Evolutionary conservation across 805 yeast genomes (phyloP), one percentile per base, ranked within the genome.

Genomic region (Grigorovia yakushimaensis): DNA sequence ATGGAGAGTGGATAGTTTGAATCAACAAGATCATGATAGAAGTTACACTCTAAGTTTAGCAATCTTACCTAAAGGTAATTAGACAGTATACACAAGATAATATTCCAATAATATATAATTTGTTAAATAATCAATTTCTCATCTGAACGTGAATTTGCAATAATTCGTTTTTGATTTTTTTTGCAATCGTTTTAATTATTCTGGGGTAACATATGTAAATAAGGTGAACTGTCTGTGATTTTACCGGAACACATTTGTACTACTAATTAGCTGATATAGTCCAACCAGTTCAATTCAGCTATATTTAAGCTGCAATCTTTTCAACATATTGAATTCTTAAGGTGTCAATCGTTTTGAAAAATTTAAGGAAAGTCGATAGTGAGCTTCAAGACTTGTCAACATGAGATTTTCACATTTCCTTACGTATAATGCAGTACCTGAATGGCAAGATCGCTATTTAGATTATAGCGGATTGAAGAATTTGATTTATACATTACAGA

Each of bases 361-460:
- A n/a, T n/a, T n/a, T n/a, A n/a, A n/a, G n/a, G n/a, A n/a, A n/a
- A n/a, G n/a, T n/a, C n/a, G n/a, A n/a, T n/a, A n/a, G n/a, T n/a
- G n/a, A n/a, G n/a, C n/a, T n/a, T n/a, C n/a, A n/a, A n/a, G n/a
- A n/a, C n/a, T n/a, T n/a, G n/a, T 10, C 6, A 22, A n/a, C 9
- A 82, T 82, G 89, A 82, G 82, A 66, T 82, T 82, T 59, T 82
- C 81, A 11, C 82, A 79, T 51, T 78, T 84, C 21, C 68, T 82
- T 48, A 76, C 73, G 52, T 82, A 81, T 44, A 82, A 82, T 48
- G 72, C 79, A 36, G 85, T 84, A 47, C 95, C 96, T 2, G 94
- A 84, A 57, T 88, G 97, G 97, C 84, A 82, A 60, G 80, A 77
- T 46, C 79, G 81, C 56, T 88, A 88, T 60, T 71, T 89, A 49